Evolutionary conservation across 164 flowering plant species (phyloP).

Genomic region (Akebia trifoliata): DNA sequence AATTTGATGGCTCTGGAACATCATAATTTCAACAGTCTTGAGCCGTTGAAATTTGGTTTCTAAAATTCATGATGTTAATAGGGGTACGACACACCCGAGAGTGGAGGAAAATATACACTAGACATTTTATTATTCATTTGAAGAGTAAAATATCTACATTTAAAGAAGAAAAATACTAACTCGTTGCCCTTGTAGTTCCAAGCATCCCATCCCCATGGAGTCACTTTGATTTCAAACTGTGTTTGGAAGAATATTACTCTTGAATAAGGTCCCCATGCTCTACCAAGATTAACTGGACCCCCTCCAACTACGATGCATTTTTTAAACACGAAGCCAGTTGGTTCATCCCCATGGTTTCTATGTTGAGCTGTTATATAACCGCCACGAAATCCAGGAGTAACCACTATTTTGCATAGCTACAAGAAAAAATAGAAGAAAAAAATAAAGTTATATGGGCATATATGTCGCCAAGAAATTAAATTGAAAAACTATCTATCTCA

Average conservation of each 20-base stretch:
- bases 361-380: slow-evolving; percentile 35
- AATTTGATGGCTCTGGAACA: too few relatives aligned
- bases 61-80: too few relatives aligned
- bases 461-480: not conserved
- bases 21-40: too few relatives aligned
- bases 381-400: not conserved
- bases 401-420: not conserved
- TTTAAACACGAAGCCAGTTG: slow-evolving; percentile 31
- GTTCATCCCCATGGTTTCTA: slow-evolving; percentile 11
- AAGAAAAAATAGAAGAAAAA: too few relatives aligned
- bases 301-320: slow-evolving; percentile 18
- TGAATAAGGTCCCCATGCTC: slow-evolving; percentile 29
- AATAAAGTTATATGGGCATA: not conserved
- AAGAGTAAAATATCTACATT: not conserved
- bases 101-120: not conserved
- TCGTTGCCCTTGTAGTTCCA: slow-evolving; percentile 10
- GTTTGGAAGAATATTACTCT: slow-evolving; percentile 26
- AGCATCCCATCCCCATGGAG: slow-evolving; percentile 29
- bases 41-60: too few relatives aligned
- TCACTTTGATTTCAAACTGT: slow-evolving; percentile 11
- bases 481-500: not conserved
- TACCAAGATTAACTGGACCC: slow-evolving; percentile 25
- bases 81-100: too few relatives aligned
- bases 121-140: not conserved
- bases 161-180: not conserved